Evolutionary conservation across 176 grass and related monocot genomes (phyloP).

Genomic region (Puya raimondii): DNA sequence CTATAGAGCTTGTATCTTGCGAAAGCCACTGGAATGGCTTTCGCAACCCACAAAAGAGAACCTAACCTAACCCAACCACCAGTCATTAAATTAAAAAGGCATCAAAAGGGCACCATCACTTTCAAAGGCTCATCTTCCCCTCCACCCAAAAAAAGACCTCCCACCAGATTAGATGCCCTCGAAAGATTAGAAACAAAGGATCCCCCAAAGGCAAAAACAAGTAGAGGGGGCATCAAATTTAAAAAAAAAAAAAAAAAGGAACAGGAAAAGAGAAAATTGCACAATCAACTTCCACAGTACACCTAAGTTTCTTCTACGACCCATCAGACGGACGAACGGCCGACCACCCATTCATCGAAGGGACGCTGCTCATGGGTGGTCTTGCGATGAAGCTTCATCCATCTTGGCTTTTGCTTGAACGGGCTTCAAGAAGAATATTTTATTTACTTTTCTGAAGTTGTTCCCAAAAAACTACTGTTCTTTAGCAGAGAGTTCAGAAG

Average conservation of each 20-base stretch:
- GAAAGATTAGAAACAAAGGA: neutral
- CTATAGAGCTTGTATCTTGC: neutral
- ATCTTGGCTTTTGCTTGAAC: neutral
- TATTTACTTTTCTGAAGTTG: no score
- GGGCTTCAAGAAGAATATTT: neutral
- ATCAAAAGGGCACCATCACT: neutral
- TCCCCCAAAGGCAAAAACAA: neutral
- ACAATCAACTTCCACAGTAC: neutral
- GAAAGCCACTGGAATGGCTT: neutral
- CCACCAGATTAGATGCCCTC: neutral
- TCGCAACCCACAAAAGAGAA: neutral
- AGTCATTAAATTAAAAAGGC: neutral
- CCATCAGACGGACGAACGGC: no score
- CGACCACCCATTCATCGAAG: neutral
- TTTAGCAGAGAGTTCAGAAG: neutral
- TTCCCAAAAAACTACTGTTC: neutral
- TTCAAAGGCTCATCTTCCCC: neutral
- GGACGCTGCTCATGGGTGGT: neutral
- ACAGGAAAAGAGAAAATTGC: neutral
- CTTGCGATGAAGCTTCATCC: neutral
- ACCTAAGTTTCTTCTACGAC: neutral
- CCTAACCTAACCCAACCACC: neutral
- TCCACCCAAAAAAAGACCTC: neutral
- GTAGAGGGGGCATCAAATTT: neutral
- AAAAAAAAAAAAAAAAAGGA: neutral